These are phyloP conservation scores for Boletus subcaerulescens DNA, from an alignment of 768 basidiomycete genomes.

Conservation along the genomic window DNA sequence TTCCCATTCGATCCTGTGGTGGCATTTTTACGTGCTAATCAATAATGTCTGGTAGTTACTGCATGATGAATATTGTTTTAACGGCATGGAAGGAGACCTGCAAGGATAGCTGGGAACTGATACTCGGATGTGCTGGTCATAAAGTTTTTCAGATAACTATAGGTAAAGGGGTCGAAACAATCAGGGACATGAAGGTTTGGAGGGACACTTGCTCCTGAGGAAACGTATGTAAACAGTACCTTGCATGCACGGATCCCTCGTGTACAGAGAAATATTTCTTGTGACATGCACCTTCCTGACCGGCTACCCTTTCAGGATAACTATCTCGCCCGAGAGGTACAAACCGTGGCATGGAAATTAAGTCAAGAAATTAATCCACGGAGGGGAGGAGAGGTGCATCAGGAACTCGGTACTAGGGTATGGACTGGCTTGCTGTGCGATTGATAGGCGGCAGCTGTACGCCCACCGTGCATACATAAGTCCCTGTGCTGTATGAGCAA, in stretches of 20 bases:
- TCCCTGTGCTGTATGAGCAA: slow-evolving; percentile 14
- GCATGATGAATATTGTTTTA: background rate
- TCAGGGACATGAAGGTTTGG: slow-evolving; percentile 2
- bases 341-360: slow-evolving; percentile 16
- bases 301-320: background rate
- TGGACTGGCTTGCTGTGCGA: slow-evolving; percentile 20
- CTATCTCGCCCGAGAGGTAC: background rate
- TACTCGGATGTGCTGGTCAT: slow-evolving; percentile 6
- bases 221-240: slow-evolving; percentile 8
- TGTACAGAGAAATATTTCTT: slow-evolving; percentile 5
- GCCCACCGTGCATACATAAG: slow-evolving; percentile 23
- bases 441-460: slow-evolving; percentile 9
- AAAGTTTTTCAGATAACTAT: slow-evolving; percentile 7
- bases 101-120: background rate
- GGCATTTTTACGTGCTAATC: slow-evolving; percentile 2
- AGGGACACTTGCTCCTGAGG: slow-evolving; percentile 7
- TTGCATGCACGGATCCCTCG: background rate
- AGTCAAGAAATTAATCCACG: slow-evolving; percentile 15
- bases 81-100: background rate
- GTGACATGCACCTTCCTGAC: background rate
- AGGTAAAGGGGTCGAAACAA: slow-evolving; percentile 10
- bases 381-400: slow-evolving; percentile 4
- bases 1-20: slow-evolving; percentile 1
- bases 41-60: background rate
- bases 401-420: slow-evolving; percentile 9